phyloP scores from a whole-genome alignment of 2,329 filamentous ascomycete genomes.

The Whalleya microplaca region DNA sequence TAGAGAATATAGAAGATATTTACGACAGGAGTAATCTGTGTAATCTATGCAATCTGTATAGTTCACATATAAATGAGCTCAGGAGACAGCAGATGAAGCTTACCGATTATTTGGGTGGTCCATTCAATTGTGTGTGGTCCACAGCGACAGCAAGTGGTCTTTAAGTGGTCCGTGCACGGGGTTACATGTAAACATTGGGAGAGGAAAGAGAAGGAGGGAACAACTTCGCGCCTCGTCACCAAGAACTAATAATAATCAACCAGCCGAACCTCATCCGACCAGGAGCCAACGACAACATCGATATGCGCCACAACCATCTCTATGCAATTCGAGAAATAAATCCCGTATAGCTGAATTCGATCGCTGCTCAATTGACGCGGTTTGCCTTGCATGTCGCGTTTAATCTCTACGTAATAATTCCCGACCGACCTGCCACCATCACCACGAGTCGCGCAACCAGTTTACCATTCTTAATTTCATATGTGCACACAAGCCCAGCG shows the following conservation, averaged over 20 bases:
- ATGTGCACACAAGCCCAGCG: constrained; percentile 44
- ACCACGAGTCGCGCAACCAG: constrained; percentile 20
- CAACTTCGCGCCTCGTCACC: constrained; percentile 36
- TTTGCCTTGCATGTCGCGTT: constrained; percentile 9
- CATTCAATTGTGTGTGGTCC: background rate
- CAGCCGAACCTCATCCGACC: constrained; percentile 10
- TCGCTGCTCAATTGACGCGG: constrained; percentile 23
- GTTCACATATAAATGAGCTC: too few relatives aligned
- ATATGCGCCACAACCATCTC: constrained; percentile 9
- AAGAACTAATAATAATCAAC: constrained; percentile 23
- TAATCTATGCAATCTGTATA: too few relatives aligned
- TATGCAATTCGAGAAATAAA: constrained; percentile 9
- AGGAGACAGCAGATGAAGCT: too few relatives aligned
- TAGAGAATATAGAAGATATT: too few relatives aligned
- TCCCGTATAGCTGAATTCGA: constrained; percentile 7
- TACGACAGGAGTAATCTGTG: too few relatives aligned
- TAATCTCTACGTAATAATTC: background rate
- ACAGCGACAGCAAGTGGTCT: background rate
- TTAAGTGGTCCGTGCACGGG: constrained; percentile 29
- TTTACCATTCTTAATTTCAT: constrained; percentile 11
- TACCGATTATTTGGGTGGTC: too few relatives aligned
- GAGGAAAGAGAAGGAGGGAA: constrained; percentile 16
- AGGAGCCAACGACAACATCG: constrained; percentile 19
- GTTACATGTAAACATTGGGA: constrained; percentile 37
- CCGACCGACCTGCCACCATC: background rate